Percentiles rank a stretch among this genome's conserved stretches.
These are phyloP conservation scores for Colletotrichum navitas DNA, from an alignment of 2,329 filamentous ascomycete genomes.

Conservation along the genomic window DNA sequence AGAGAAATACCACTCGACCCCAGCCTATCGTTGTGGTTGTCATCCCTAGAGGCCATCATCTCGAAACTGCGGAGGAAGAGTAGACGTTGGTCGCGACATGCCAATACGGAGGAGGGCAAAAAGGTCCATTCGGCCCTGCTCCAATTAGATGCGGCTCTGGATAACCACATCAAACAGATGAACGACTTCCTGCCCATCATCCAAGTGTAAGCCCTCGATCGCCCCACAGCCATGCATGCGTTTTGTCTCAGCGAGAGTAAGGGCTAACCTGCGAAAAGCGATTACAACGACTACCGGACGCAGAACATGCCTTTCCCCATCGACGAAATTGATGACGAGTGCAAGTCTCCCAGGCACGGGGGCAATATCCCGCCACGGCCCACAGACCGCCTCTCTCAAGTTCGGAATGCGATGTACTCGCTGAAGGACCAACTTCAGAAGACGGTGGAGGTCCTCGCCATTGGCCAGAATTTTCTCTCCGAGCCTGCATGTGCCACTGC, in stretches of 20 bases:
- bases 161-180: slow-evolving; percentile 41
- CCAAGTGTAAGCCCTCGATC: slow-evolving; percentile 39
- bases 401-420: slow-evolving; percentile 44
- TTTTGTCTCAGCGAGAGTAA: neutral
- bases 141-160: slow-evolving; percentile 26
- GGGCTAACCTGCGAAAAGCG: slow-evolving; percentile 31
- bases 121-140: slow-evolving; percentile 4
- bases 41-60: slow-evolving; percentile 42
- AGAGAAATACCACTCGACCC: slow-evolving; percentile 44
- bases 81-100: neutral
- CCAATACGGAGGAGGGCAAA: neutral
- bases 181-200: slow-evolving; percentile 44
- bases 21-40: slow-evolving; percentile 44
- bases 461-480: slow-evolving; percentile 17
- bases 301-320: slow-evolving; percentile 2
- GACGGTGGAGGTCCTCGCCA: slow-evolving; percentile 41
- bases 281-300: slow-evolving; percentile 44
- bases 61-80: slow-evolving; percentile 32
- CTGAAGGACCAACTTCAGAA: slow-evolving; percentile 46
- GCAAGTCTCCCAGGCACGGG: neutral
- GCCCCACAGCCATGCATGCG: neutral
- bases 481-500: slow-evolving; percentile 2
- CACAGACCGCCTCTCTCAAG: slow-evolving; percentile 23
- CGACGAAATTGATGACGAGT: neutral
- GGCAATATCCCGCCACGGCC: neutral